Base-by-base conservation (phyloP, 2,329 filamentous ascomycete genomes). In the Talaromyces funiculosus region DNA sequence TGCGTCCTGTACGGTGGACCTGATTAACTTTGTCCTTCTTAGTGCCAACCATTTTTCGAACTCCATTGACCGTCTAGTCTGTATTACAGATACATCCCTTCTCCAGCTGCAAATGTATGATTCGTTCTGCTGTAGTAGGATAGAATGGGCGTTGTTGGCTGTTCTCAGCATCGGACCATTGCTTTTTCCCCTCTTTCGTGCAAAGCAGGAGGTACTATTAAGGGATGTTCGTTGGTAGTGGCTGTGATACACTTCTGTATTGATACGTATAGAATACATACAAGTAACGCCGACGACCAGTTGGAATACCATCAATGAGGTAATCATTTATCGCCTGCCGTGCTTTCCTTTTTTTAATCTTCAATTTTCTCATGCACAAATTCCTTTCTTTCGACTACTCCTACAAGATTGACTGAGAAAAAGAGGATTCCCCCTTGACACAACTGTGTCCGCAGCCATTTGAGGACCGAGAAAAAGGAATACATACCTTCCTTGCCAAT, bases 221-320 rank as follows among this genome's bases (percentile, higher is more conserved):
- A 47, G 43, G 43, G 24, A 47, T 47, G 54, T 20, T 26, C 22
- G 16, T 26, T 45, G 42, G 42, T 24, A 45, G 22, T 26, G 12
- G 12, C 22, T 22, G 24, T 45, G 29, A 29, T 29, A 47, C 24
- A 47, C 12, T 18, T 45, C 42, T 26, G 42, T 45, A 45, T 24
- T 45, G 12, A 45, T 45, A 26, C 42, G 12, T 24, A 18, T 24
- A 33, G 5, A 33, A 47, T 57, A 49, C 55, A 42, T 37, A 26
- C 38, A 47, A 45, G 26, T 24, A 47, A 38, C 6, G 12, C 35
- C 16, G 18, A 45, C 38, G 20, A 18, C 38, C 22, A 37, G 31
- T 35, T 20, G 38, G 55, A 57, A 57, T 45, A 57, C 40, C 29
- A 42, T 40, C 45, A 53, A 59, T 53, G 57, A 59, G 49, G 57